These are phyloP conservation scores for Penicillium brevicompactum DNA, from an alignment of 2,329 filamentous ascomycete genomes.

Conservation along the genomic window DNA sequence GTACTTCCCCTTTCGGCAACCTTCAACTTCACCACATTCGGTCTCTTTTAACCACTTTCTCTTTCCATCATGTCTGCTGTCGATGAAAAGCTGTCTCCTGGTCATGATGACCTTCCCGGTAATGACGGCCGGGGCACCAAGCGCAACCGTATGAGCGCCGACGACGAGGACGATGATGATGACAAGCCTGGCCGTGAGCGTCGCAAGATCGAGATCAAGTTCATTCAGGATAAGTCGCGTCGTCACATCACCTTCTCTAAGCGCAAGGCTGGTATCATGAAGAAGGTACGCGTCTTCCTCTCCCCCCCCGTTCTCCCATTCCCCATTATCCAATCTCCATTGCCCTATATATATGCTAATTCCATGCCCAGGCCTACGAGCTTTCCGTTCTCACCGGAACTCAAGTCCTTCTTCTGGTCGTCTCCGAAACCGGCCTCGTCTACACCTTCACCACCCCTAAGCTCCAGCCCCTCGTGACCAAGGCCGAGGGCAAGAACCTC, in stretches of 20 bases:
- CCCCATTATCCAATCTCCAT: background rate
- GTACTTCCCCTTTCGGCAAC: conserved; percentile 48
- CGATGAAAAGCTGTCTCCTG: conserved; percentile 71
- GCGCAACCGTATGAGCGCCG: conserved; percentile 77
- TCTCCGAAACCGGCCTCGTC: conserved; percentile 94
- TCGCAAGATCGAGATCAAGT: conserved; percentile 99
- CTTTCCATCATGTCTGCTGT: conserved; percentile 73
- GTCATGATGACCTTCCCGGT: conserved; percentile 72
- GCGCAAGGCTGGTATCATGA: conserved; percentile 99
- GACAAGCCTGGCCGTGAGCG: conserved; percentile 97
- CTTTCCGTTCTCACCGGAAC: conserved; percentile 96
- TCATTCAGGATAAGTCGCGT: conserved; percentile 99
- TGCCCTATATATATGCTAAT: too few species aligned
- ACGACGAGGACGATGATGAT: conserved; percentile 96
- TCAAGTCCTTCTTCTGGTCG: conserved; percentile 92
- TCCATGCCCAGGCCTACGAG: conserved; percentile 78
- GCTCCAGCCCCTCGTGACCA: conserved; percentile 95
- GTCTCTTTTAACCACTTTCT: conserved; percentile 9
- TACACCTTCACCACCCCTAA: conserved; percentile 99
- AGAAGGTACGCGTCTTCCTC: conserved; percentile 75
- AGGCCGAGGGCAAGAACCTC: conserved; percentile 97
- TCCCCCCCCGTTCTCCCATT: conserved; percentile 13
- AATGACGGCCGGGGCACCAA: conserved; percentile 82
- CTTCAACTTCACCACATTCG: conserved; percentile 17
- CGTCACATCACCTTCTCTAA: conserved; percentile 99